phyloP scores from a whole-genome alignment of 1,284 basidiomycete genomes.

The Crucibulum cyathiforme region DNA sequence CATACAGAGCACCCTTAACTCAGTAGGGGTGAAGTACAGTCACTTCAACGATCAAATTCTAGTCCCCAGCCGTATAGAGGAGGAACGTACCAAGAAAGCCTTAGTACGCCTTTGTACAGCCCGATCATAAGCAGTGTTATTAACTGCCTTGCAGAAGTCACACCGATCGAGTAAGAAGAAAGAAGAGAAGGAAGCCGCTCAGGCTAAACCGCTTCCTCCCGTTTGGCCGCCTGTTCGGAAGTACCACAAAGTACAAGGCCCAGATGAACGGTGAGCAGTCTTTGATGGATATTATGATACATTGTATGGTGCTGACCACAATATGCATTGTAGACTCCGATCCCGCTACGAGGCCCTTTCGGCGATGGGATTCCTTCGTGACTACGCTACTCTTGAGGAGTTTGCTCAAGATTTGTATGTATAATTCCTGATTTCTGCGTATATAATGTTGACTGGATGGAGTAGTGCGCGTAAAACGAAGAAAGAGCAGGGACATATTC shows the following conservation, averaged over 20 bases:
- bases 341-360: slow-evolving; percentile 64
- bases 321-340: slow-evolving; percentile 45
- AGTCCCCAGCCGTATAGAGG: slow-evolving; percentile 70
- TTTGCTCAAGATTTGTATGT: slow-evolving; percentile 73
- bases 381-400: slow-evolving; percentile 51
- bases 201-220: slow-evolving; percentile 37
- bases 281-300: not conserved
- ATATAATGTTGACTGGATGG: not conserved
- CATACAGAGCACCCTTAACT: slow-evolving; percentile 63
- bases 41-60: slow-evolving; percentile 77
- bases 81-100: slow-evolving; percentile 59
- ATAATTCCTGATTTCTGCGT: not conserved
- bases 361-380: slow-evolving; percentile 61
- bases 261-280: slow-evolving; percentile 56
- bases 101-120: slow-evolving; percentile 48
- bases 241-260: slow-evolving; percentile 59
- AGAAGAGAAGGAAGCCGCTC: slow-evolving; percentile 15
- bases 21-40: slow-evolving; percentile 68
- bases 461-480: not conserved
- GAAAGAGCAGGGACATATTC: not conserved
- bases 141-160: slow-evolving; percentile 10
- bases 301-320: slow-evolving; percentile 6
- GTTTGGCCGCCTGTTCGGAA: slow-evolving; percentile 70
- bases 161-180: slow-evolving; percentile 26
- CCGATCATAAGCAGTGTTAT: not conserved